Conservation (phyloP, 176 grass and related monocot genomes). For the Oryza meridionalis region DNA sequence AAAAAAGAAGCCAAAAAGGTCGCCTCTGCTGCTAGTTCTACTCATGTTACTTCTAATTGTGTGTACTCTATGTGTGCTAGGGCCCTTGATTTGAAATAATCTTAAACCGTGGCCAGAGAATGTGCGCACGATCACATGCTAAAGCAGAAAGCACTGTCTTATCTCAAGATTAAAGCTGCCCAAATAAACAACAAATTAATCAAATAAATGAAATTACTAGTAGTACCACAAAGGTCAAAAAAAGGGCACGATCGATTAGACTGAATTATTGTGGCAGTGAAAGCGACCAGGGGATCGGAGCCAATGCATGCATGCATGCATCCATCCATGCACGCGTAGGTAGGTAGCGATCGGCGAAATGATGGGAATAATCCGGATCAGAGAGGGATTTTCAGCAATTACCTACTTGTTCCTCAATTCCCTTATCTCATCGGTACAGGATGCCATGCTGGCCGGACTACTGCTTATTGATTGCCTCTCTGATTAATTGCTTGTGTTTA, state of each 20-base stretch:
- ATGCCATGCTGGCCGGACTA: slow-evolving; percentile 25
- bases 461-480: not conserved
- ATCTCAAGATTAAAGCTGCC: not conserved
- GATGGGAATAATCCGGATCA: slow-evolving; percentile 13
- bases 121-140: slow-evolving; percentile 24
- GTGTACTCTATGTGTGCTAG: not conserved
- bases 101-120: slow-evolving; percentile 21
- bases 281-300: not conserved
- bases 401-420: slow-evolving; percentile 29
- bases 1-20: not conserved
- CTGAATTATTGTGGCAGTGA: slow-evolving; percentile 32
- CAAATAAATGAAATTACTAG: not conserved
- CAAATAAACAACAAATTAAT: not conserved
- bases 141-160: not conserved
- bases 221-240: slow-evolving; percentile 5
- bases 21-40: not conserved
- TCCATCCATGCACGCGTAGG: not conserved
- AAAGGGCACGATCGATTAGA: not conserved
- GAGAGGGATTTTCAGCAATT: not conserved
- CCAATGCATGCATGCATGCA: not conserved
- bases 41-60: not conserved
- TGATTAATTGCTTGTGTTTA: not conserved
- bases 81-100: slow-evolving; percentile 12
- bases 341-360: not conserved
- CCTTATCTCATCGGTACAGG: slow-evolving; percentile 48